phyloP scores from a whole-genome alignment of 2,329 filamentous ascomycete genomes.

The Periglandula ipomoeae region DNA sequence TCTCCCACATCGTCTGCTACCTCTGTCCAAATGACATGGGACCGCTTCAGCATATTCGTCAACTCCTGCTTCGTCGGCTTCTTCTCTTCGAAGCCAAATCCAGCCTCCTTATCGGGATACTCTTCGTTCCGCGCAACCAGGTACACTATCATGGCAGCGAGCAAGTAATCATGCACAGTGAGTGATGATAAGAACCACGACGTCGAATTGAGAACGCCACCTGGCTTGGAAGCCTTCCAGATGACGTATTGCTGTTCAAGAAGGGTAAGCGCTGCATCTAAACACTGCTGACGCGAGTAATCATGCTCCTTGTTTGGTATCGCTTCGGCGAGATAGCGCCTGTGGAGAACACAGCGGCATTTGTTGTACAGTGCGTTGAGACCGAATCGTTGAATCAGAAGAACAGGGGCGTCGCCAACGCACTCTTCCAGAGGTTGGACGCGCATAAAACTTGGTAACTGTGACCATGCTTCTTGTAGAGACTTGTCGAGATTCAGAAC shows the following conservation, averaged over 20 bases:
- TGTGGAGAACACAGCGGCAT: slow-evolving; percentile 45
- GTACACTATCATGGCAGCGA: slow-evolving; percentile 53
- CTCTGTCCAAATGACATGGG: slow-evolving; percentile 34
- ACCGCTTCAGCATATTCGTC: slow-evolving; percentile 30
- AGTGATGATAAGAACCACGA: slow-evolving; percentile 50
- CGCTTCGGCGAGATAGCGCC: slow-evolving; percentile 39
- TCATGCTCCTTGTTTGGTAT: slow-evolving; percentile 34
- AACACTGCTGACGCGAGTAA: slow-evolving; percentile 41
- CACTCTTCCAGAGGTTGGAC: slow-evolving; percentile 38
- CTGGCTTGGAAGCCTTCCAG: slow-evolving; percentile 41
- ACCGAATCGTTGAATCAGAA: slow-evolving; percentile 44
- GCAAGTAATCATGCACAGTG: too few species aligned
- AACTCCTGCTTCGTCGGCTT: slow-evolving; percentile 28
- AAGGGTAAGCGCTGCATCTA: slow-evolving; percentile 39
- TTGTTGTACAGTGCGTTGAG: slow-evolving; percentile 45
- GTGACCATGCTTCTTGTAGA: slow-evolving; percentile 35
- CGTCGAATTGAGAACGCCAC: slow-evolving; percentile 40
- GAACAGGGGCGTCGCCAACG: slow-evolving; percentile 36
- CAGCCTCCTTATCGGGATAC: slow-evolving; percentile 26
- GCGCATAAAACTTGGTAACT: slow-evolving; percentile 39
- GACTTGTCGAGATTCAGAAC: slow-evolving; percentile 37
- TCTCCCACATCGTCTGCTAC: slow-evolving; percentile 29
- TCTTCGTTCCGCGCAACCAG: slow-evolving; percentile 36
- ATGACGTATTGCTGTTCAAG: slow-evolving; percentile 42
- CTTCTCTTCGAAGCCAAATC: slow-evolving; percentile 22